These are phyloP conservation scores for Suhomyces prunicola DNA, from an alignment of 805 yeast species.

Conservation along the genomic window DNA sequence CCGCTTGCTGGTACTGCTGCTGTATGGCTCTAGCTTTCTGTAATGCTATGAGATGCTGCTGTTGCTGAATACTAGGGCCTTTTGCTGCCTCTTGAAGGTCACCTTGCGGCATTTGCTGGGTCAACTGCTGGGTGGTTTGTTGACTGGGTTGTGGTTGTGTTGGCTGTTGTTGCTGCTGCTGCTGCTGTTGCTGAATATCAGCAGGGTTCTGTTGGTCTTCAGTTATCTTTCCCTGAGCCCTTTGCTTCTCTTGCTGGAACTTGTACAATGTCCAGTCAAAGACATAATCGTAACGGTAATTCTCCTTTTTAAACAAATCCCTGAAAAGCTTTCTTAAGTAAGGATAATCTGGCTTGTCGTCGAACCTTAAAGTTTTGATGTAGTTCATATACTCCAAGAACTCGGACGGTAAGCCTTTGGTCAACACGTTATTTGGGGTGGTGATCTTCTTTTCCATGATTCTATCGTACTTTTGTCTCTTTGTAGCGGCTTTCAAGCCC, in stretches of 20 bases:
- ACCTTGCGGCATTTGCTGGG: constrained; percentile 14
- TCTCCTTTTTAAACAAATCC: constrained; percentile 83
- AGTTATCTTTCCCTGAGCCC: constrained; percentile 37
- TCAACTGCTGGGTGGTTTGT: constrained; percentile 2
- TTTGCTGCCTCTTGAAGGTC: neutral
- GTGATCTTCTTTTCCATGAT: constrained; percentile 94
- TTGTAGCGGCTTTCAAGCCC: constrained; percentile 94
- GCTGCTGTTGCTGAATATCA: constrained; percentile 13
- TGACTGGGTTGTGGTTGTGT: constrained; percentile 1
- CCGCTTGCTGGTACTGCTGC: constrained; percentile 21
- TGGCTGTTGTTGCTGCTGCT: constrained; percentile 9
- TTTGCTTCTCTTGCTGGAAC: constrained; percentile 58
- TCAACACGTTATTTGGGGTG: constrained; percentile 78
- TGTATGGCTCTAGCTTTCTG: constrained; percentile 6
- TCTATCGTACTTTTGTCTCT: constrained; percentile 94
- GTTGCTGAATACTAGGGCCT: constrained; percentile 3
- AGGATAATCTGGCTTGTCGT: constrained; percentile 93
- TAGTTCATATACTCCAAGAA: constrained; percentile 85
- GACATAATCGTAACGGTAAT: constrained; percentile 87
- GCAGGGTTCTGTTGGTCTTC: constrained; percentile 22
- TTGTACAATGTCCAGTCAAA: constrained; percentile 96
- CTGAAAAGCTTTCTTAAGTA: constrained; percentile 86
- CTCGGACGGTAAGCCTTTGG: constrained; percentile 89
- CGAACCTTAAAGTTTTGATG: constrained; percentile 86
- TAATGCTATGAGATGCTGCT: constrained; percentile 4